These are phyloP conservation scores for Harringtonia lauricola DNA, from an alignment of 2,329 filamentous ascomycete species.

Conservation along the genomic window DNA sequence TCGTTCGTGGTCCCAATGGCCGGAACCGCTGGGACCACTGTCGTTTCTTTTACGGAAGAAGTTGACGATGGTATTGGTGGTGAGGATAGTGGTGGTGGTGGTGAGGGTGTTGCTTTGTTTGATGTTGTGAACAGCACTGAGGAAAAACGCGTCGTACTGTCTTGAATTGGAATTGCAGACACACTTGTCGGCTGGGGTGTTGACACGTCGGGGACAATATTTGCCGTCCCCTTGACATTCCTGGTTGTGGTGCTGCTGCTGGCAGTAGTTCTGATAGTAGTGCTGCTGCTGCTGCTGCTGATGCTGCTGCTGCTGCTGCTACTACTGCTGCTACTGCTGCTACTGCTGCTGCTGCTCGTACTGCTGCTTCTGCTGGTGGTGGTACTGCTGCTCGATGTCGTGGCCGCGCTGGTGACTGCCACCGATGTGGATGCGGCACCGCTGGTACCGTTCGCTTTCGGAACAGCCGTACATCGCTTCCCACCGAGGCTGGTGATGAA, in stretches of 20 bases:
- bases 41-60: too few species aligned
- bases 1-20: too few species aligned
- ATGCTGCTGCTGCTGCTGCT: neutral
- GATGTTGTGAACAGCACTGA: slow-evolving; percentile 8
- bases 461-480: slow-evolving; percentile 43
- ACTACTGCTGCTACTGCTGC: too few species aligned
- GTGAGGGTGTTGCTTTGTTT: neutral
- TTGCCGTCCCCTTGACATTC: neutral
- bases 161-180: too few species aligned
- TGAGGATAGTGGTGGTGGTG: too few species aligned
- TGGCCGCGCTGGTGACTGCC: neutral
- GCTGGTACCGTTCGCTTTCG: slow-evolving; percentile 19
- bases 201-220: neutral
- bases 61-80: too few species aligned
- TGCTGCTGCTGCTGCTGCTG: neutral
- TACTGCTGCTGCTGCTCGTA: slow-evolving; percentile 5
- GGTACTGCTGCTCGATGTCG: neutral
- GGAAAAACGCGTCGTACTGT: slow-evolving; percentile 24
- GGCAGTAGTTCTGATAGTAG: too few species aligned
- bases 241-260: too few species aligned
- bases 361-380: slow-evolving; percentile 2
- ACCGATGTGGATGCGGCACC: slow-evolving; percentile 4
- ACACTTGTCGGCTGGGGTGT: slow-evolving; percentile 4
- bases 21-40: too few species aligned
- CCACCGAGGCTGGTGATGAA: slow-evolving; percentile 38